Conservation (phyloP, 805 yeast genomes). For the Danielia reshetovae region DNA sequence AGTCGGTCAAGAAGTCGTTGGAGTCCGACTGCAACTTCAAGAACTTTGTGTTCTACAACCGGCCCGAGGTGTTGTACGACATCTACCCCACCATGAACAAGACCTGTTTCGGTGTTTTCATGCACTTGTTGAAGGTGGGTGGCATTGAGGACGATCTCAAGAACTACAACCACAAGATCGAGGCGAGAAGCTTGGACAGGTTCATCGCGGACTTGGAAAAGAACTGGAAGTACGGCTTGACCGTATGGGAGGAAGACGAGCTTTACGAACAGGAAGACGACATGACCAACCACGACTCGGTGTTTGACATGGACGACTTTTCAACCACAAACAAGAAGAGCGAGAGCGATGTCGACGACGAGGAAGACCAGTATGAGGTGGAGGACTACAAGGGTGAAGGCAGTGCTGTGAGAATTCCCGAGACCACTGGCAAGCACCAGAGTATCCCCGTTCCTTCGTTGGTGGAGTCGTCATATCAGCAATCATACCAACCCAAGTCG, state of each 20-base stretch:
- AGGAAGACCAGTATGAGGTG: neutral
- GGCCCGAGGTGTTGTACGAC: constrained; percentile 42
- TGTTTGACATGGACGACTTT: constrained; percentile 15
- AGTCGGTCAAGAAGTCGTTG: constrained; percentile 9
- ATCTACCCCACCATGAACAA: constrained; percentile 45
- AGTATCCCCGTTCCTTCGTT: constrained; percentile 25
- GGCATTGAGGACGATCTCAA: constrained; percentile 31
- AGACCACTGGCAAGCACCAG: neutral
- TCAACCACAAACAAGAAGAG: constrained; percentile 2
- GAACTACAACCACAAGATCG: constrained; percentile 20
- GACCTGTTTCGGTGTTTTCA: constrained; percentile 39
- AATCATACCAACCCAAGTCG: constrained; percentile 19
- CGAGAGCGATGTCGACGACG: neutral
- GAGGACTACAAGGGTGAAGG: constrained; percentile 1
- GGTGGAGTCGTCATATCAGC: constrained; percentile 27
- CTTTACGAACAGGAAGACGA: constrained; percentile 4
- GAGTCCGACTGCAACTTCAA: constrained; percentile 41
- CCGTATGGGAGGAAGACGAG: constrained; percentile 43
- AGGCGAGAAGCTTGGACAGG: constrained; percentile 30
- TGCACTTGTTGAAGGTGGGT: constrained; percentile 35
- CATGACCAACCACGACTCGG: constrained; percentile 7
- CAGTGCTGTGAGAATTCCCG: neutral
- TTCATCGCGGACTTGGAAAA: constrained; percentile 29
- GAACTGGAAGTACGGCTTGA: constrained; percentile 39
- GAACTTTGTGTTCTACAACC: constrained; percentile 35